phyloP scores from a whole-genome alignment of 176 grass and related monocot species.

The Oryza meridionalis region DNA sequence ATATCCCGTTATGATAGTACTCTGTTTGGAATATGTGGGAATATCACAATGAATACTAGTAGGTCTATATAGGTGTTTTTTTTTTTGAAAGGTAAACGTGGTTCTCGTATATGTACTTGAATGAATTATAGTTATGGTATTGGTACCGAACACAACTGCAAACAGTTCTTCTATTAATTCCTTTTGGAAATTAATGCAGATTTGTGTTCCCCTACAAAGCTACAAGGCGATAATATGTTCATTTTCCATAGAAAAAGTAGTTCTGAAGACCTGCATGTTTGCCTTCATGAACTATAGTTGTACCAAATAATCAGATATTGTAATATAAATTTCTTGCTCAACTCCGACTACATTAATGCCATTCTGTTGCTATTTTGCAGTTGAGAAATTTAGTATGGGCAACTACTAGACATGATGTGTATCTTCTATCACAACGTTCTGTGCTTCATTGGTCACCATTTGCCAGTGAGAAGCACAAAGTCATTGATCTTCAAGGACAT shows the following conservation, averaged over 20 bases:
- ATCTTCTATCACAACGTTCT: slow-evolving; percentile 73
- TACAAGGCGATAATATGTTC: neutral
- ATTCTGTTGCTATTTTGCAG: slow-evolving; percentile 43
- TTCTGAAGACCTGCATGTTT: neutral
- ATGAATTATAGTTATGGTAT: neutral
- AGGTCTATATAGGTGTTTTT: neutral
- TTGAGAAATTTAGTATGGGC: slow-evolving; percentile 95
- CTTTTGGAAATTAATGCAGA: slow-evolving; percentile 7
- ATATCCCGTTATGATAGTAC: neutral
- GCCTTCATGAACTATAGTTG: neutral
- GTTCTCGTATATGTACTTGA: neutral
- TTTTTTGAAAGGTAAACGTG: neutral
- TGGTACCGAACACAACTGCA: neutral
- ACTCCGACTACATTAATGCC: neutral
- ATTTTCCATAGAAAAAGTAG: neutral
- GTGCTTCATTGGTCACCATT: slow-evolving; percentile 82
- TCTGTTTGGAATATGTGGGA: neutral
- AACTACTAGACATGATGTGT: slow-evolving; percentile 82
- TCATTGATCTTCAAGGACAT: slow-evolving; percentile 75
- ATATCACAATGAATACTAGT: neutral
- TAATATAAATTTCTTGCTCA: slow-evolving; percentile 16
- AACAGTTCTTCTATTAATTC: neutral
- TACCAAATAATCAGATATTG: slow-evolving; percentile 18
- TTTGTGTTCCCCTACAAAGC: neutral
- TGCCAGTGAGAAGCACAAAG: slow-evolving; percentile 51